These are phyloP conservation scores for Solanum sitiens DNA, from an alignment of 257 asterid species.

Conservation along the genomic window DNA sequence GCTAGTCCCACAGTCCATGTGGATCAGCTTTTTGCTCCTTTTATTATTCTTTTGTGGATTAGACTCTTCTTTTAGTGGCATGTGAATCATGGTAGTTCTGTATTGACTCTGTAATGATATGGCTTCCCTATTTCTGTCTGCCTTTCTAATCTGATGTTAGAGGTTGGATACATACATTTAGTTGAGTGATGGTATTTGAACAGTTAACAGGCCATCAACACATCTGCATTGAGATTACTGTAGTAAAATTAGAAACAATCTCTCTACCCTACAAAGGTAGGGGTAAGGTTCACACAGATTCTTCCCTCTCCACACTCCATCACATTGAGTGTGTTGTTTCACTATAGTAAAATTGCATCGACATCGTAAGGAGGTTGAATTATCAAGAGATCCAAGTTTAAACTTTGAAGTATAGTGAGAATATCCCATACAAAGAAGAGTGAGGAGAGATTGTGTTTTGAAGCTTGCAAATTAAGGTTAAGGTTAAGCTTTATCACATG, in stretches of 20 bases:
- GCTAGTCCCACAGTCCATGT: slow-evolving; percentile 4
- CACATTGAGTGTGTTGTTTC: not conserved
- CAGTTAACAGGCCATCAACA: not conserved
- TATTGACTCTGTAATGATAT: slow-evolving; percentile 1
- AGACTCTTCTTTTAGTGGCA: slow-evolving; percentile 7
- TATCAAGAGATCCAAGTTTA: not conserved
- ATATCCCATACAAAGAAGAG: not conserved
- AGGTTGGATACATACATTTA: not conserved
- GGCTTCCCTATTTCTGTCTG: not conserved
- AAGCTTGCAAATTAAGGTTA: not conserved
- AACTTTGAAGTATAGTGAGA: not conserved
- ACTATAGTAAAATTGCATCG: no score
- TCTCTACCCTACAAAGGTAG: not conserved
- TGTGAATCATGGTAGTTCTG: not conserved
- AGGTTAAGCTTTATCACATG: not conserved
- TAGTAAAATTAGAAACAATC: not conserved
- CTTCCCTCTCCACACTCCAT: not conserved
- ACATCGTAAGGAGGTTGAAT: not conserved
- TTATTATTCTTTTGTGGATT: not conserved
- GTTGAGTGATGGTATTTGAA: not conserved
- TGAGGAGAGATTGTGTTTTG: not conserved
- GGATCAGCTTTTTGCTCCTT: not conserved
- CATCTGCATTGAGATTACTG: not conserved
- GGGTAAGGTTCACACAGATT: not conserved
- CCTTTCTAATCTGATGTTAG: not conserved